Percentiles rank a stretch among this genome's conserved stretches.
These are phyloP conservation scores for Acanthamoeba sp. DNA, from an alignment of 208 protist genomes.

Conservation along the genomic window DNA sequence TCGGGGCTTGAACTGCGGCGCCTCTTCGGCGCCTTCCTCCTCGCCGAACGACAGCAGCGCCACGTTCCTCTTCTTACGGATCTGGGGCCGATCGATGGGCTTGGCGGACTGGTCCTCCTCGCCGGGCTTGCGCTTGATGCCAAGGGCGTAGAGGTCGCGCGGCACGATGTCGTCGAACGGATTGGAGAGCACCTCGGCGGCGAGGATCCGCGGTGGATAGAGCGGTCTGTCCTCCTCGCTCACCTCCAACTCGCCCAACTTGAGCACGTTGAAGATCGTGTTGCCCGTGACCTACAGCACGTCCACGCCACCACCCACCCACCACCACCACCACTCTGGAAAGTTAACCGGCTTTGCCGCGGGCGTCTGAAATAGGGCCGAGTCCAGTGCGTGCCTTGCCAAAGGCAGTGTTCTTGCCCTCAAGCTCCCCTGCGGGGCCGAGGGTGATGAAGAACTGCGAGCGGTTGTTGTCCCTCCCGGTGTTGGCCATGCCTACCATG, in stretches of 20 bases:
- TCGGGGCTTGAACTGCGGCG: neutral
- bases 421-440: slow-evolving; percentile 80
- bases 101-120: slow-evolving; percentile 8
- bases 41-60: slow-evolving; percentile 25
- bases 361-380: no score
- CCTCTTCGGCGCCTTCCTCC: slow-evolving; percentile 36
- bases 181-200: slow-evolving; percentile 84
- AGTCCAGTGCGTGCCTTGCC: slow-evolving; percentile 83
- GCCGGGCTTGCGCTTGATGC: slow-evolving; percentile 14
- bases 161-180: slow-evolving; percentile 88
- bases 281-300: slow-evolving; percentile 85
- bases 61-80: slow-evolving; percentile 34
- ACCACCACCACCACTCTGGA: neutral
- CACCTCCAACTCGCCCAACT: slow-evolving; percentile 84
- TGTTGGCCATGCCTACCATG: slow-evolving; percentile 89
- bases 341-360: neutral
- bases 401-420: slow-evolving; percentile 90
- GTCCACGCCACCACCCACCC: neutral
- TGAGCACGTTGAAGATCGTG: slow-evolving; percentile 88
- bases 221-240: slow-evolving; percentile 86
- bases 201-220: slow-evolving; percentile 85
- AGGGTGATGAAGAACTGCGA: slow-evolving; percentile 92
- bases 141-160: slow-evolving; percentile 53
- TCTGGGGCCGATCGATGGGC: slow-evolving; percentile 1
- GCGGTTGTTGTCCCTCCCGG: slow-evolving; percentile 82